phyloP scores from a whole-genome alignment of 129 eudicot genomes.

The Lactuca saligna region DNA sequence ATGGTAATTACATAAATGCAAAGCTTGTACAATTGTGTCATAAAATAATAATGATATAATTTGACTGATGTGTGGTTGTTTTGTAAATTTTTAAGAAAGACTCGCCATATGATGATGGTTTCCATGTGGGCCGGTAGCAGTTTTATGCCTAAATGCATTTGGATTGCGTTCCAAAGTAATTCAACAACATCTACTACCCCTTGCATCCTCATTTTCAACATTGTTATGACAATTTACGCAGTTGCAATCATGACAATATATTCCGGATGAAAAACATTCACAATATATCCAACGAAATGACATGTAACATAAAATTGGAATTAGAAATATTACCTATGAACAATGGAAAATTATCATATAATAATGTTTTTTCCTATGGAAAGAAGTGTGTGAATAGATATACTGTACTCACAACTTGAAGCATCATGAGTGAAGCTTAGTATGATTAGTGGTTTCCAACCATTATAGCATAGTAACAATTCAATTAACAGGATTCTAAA shows the following conservation, averaged over 20 bases:
- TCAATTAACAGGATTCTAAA: too few species aligned
- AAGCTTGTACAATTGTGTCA: slow-evolving; percentile 1
- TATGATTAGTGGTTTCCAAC: too few species aligned
- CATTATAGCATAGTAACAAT: too few species aligned
- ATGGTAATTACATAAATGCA: slow-evolving; percentile 1
- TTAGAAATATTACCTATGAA: neutral
- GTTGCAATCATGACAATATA: slow-evolving; percentile 91
- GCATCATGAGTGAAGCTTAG: too few species aligned
- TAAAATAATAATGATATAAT: slow-evolving; percentile 6
- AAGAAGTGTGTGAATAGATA: too few species aligned
- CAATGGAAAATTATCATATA: too few species aligned
- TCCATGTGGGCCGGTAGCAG: slow-evolving; percentile 86
- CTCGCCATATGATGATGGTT: slow-evolving; percentile 55
- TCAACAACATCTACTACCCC: slow-evolving; percentile 81
- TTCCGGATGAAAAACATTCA: slow-evolving; percentile 95
- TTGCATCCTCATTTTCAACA: slow-evolving; percentile 81
- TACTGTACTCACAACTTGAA: slow-evolving; percentile 54
- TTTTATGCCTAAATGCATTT: slow-evolving; percentile 87
- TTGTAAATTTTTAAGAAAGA: neutral
- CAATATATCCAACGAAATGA: slow-evolving; percentile 54
- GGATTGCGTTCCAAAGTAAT: slow-evolving; percentile 91
- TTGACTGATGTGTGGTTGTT: neutral
- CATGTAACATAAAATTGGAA: too few species aligned
- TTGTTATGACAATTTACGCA: slow-evolving; percentile 88
- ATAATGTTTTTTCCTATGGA: too few species aligned